These are phyloP conservation scores for Hanseniaspora hatyaiensis DNA, from an alignment of 805 yeast species.

Conservation along the genomic window DNA sequence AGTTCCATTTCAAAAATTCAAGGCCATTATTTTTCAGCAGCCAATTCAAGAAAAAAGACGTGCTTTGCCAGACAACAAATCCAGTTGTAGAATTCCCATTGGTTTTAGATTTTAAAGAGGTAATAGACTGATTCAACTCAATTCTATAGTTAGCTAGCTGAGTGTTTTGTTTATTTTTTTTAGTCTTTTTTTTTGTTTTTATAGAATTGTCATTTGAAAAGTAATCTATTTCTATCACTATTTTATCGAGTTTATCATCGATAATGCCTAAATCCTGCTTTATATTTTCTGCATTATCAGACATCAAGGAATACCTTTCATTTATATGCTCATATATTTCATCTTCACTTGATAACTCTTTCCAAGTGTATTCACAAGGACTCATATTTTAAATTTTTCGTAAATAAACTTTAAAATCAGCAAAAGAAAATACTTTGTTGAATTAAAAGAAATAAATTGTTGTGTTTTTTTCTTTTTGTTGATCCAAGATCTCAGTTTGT, in stretches of 20 bases:
- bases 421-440: too few species aligned
- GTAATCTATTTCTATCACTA: slow-evolving; percentile 25
- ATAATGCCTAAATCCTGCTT: slow-evolving; percentile 29
- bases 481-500: too few species aligned
- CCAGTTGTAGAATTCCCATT: slow-evolving; percentile 31
- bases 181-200: neutral
- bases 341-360: slow-evolving; percentile 16
- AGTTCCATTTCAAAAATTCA: slow-evolving; percentile 17
- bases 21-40: slow-evolving; percentile 23
- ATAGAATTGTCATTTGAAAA: neutral
- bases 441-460: too few species aligned
- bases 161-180: neutral
- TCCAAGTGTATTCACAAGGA: neutral
- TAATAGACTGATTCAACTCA: slow-evolving; percentile 24
- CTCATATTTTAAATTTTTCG: too few species aligned
- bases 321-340: slow-evolving; percentile 26
- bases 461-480: too few species aligned
- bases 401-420: too few species aligned
- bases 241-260: slow-evolving; percentile 13
- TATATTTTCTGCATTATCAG: slow-evolving; percentile 19
- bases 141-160: slow-evolving; percentile 19
- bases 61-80: slow-evolving; percentile 29
- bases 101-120: slow-evolving; percentile 25
- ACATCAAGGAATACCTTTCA: slow-evolving; percentile 25
- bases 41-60: slow-evolving; percentile 29